These are phyloP conservation scores for Cynanchum wilfordii DNA, from an alignment of 257 asterid species.

Conservation along the genomic window DNA sequence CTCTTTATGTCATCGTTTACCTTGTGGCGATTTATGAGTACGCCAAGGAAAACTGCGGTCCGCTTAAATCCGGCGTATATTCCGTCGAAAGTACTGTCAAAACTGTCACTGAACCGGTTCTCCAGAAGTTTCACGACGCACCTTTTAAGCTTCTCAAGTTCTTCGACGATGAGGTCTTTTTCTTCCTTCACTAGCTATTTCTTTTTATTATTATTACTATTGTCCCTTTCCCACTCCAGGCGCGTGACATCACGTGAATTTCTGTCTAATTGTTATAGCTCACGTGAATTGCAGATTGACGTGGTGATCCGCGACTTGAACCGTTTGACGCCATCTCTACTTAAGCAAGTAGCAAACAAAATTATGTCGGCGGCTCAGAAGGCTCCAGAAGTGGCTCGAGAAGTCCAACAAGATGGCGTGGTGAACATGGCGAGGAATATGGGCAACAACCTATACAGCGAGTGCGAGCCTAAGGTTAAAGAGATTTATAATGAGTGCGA, in stretches of 20 bases:
- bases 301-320: conserved; percentile 42
- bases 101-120: conserved; percentile 63
- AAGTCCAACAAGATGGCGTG: conserved; percentile 47
- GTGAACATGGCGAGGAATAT: conserved; percentile 32
- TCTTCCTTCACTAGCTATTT: too few species aligned
- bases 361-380: conserved; percentile 39
- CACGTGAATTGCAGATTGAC: conserved; percentile 45
- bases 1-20: conserved; percentile 47
- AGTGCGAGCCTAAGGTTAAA: conserved; percentile 46
- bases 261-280: not conserved
- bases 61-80: conserved; percentile 62
- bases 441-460: conserved; percentile 31
- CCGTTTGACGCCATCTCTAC: conserved; percentile 41
- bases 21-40: conserved; percentile 54
- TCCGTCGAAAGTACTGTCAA: conserved; percentile 63
- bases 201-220: too few species aligned
- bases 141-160: conserved; percentile 64
- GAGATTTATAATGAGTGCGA: conserved; percentile 45
- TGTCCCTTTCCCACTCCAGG: too few species aligned
- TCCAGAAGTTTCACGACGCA: conserved; percentile 44
- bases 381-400: conserved; percentile 47
- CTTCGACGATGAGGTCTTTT: conserved; percentile 60
- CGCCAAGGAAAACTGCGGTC: conserved; percentile 73
- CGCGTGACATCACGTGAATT: not conserved
- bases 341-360: conserved; percentile 36